Conservation (phyloP, 345 rosid genomes). For the Bruguiera parviflora region DNA sequence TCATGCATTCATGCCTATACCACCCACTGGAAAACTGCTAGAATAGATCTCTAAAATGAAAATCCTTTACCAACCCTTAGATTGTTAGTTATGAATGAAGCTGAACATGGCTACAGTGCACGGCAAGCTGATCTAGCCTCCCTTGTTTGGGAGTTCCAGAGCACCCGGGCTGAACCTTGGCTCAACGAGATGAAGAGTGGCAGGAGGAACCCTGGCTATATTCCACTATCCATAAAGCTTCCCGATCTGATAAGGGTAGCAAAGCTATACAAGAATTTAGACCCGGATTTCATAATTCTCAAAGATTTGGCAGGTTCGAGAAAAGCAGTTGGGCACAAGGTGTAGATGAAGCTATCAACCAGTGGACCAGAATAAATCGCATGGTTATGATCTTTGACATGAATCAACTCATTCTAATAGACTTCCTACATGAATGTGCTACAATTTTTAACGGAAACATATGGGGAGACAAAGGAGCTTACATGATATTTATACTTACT, state of each 20-base stretch:
- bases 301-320: neutral
- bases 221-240: neutral
- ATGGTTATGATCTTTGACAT: neutral
- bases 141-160: neutral
- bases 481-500: neutral
- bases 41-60: too few relatives aligned
- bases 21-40: too few relatives aligned
- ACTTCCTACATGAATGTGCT: neutral
- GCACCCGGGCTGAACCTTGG: conserved; percentile 1
- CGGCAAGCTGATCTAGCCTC: too few relatives aligned
- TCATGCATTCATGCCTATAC: too few relatives aligned
- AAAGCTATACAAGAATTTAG: neutral
- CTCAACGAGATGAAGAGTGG: neutral
- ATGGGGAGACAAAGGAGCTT: conserved; percentile 3
- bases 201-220: conserved; percentile 5
- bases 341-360: neutral
- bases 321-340: neutral
- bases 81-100: too few relatives aligned
- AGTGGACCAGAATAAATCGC: neutral
- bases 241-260: neutral
- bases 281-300: neutral
- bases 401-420: neutral
- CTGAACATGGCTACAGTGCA: neutral
- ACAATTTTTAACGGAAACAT: neutral
- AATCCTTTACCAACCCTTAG: too few relatives aligned